A percentile compares a stretch with the other conserved stretches of the same genome.
These are phyloP conservation scores for Nicotiana knightiana DNA, from an alignment of 257 asterid genomes.

Conservation along the genomic window DNA sequence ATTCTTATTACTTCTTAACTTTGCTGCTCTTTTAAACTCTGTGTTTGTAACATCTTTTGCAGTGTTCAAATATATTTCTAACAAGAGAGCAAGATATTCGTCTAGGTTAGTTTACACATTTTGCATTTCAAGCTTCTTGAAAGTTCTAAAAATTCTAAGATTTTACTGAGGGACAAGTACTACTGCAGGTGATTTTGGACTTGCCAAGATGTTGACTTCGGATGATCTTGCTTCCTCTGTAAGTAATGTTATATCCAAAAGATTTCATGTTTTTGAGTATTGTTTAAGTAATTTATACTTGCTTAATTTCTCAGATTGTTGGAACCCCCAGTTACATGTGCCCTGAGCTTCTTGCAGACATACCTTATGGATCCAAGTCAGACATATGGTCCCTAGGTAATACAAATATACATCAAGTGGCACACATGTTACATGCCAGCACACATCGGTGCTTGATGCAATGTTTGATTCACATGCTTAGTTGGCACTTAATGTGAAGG, in stretches of 20 bases:
- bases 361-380: constrained; percentile 91
- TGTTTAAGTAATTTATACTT: constrained; percentile 13
- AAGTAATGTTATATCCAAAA: constrained; percentile 20
- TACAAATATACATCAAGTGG: background rate
- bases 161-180: background rate
- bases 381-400: constrained; percentile 96
- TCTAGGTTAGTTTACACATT: constrained; percentile 52
- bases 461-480: background rate
- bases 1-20: constrained; percentile 2
- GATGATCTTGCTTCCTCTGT: constrained; percentile 96
- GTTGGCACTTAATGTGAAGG: background rate
- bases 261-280: constrained; percentile 1
- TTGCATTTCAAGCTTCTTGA: background rate
- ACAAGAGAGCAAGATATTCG: constrained; percentile 83
- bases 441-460: background rate
- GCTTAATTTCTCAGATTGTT: constrained; percentile 52
- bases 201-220: constrained; percentile 78
- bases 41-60: constrained; percentile 26
- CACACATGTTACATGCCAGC: background rate
- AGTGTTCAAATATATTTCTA: constrained; percentile 92
- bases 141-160: background rate
- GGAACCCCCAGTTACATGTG: constrained; percentile 99
- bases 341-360: constrained; percentile 94
- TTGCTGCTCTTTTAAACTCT: background rate
- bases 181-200: constrained; percentile 87